phyloP scores from a whole-genome alignment of 2,329 filamentous ascomycete genomes.

The Didymella exigua region DNA sequence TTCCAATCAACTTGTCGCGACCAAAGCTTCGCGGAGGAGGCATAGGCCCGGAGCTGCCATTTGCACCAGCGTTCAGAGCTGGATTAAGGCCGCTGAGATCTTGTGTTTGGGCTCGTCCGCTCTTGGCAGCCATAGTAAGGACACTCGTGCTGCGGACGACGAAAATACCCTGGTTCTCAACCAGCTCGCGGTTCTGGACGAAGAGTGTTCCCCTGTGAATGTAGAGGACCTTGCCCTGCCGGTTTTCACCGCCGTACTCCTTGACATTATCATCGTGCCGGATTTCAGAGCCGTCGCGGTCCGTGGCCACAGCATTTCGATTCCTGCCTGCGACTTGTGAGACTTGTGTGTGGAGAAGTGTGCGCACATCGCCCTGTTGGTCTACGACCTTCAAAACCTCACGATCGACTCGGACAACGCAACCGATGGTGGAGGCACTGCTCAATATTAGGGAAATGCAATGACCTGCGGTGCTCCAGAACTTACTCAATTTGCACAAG shows the following conservation, averaged over 20 bases:
- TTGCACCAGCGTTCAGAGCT: constrained; percentile 66
- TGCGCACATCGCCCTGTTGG: constrained; percentile 82
- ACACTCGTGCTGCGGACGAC: constrained; percentile 86
- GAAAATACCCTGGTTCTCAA: constrained; percentile 88
- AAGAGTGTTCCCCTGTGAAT: constrained; percentile 94
- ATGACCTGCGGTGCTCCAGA: too few species aligned
- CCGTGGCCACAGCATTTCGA: constrained; percentile 85
- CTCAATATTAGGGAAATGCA: too few species aligned
- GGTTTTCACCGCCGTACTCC: constrained; percentile 83
- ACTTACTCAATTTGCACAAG: constrained; percentile 86
- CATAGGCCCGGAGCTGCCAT: constrained; percentile 57
- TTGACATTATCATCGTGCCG: constrained; percentile 89
- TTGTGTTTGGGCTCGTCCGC: constrained; percentile 73
- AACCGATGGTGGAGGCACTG: constrained; percentile 83
- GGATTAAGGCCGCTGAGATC: constrained; percentile 92
- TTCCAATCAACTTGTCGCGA: constrained; percentile 83
- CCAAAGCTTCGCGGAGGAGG: constrained; percentile 75
- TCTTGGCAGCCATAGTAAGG: constrained; percentile 90
- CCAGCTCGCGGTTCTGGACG: constrained; percentile 80
- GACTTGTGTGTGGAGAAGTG: constrained; percentile 88
- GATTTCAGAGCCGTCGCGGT: constrained; percentile 92
- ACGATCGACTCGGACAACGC: constrained; percentile 92
- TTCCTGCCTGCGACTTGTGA: constrained; percentile 84
- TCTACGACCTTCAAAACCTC: constrained; percentile 90
- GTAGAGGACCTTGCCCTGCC: constrained; percentile 87